Base-by-base conservation (phyloP, 257 asterid species). In the Henckelia pumila region DNA sequence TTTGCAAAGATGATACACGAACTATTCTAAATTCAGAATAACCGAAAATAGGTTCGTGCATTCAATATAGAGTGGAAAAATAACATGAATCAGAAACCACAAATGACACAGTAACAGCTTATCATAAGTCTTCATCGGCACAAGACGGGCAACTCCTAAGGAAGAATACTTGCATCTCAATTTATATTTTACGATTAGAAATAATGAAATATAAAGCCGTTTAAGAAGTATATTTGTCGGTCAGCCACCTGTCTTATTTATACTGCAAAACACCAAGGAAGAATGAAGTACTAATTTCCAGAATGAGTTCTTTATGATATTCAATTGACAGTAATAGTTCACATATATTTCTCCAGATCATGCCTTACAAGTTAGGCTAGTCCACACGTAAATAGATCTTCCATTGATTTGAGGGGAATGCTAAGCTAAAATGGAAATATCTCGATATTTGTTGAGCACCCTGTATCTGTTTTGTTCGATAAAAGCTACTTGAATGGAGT, bases 401-500 rank as follows among this genome's bases (percentile, higher is more conserved):
- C 49, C 56, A 66, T 40, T 22, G 1, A 9, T 35, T 35, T 35
- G 47, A 35, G 47, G 47, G 14, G 47, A 40, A 40, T 40, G 50
- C 50, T 40, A 13, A 11, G 66, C 53, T 28, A 57, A 21, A 40
- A 56, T 25, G 47, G 35, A 22, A 33, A 61, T 33, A 19, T 11
- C 0, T 53, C 25, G 2, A 44, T 32, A 47, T 57, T 7, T 21
- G 11, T 37, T n/a, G 56, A 50, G 25, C 52, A 59, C 59, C 26
- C n/a, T 35, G 17, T 52, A 22, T 23, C 11, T 19, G 75, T 50
- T 61, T 35, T 22, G 17, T 13, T n/a, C 14, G 8, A 29, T 56
- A 56, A 68, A 71, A 47, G n/a, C 32, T 20, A 61, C 73, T 30
- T 20, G 23, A 60, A 52, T 60, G 53, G 35, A 69, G 35, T 16